A percentile compares a stretch with the other conserved stretches of the same genome.
Conservation (phyloP, 1,284 basidiomycete species). For the Quambalaria eucalypti region DNA sequence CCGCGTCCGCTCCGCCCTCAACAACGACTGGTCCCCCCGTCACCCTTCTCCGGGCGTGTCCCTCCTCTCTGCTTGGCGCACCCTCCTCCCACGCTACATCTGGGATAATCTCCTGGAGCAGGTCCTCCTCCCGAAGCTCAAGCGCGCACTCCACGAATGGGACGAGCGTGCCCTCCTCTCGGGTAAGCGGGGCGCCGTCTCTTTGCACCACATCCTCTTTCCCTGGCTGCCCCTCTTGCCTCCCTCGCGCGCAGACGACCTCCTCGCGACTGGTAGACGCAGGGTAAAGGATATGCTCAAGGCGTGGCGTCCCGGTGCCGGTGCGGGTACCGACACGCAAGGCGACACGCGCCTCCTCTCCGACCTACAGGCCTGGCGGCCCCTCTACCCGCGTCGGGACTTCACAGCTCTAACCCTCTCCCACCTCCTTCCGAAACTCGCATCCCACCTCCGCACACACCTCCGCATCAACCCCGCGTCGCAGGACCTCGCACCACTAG, state of each 20-base stretch:
- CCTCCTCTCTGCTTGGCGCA: conserved; percentile 78
- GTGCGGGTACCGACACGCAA: too few relatives aligned
- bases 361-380: conserved; percentile 22
- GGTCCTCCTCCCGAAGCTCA: conserved; percentile 82
- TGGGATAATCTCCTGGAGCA: conserved; percentile 92
- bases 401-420: conserved; percentile 88
- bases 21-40: conserved; percentile 77
- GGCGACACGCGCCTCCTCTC: conserved; percentile 8
- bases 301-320: conserved; percentile 54
- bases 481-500: conserved; percentile 64
- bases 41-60: conserved; percentile 66
- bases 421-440: conserved; percentile 80
- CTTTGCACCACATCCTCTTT: conserved; percentile 72
- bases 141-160: conserved; percentile 72
- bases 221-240: conserved; percentile 76
- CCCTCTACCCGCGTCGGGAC: conserved; percentile 50
- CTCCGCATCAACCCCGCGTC: conserved; percentile 78
- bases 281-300: conserved; percentile 72
- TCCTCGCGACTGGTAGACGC: conserved; percentile 74
- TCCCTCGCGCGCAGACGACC: conserved; percentile 58
- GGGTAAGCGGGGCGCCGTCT: conserved; percentile 16
- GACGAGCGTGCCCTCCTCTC: conserved; percentile 15
- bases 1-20: conserved; percentile 66
- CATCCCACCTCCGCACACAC: conserved; percentile 66
- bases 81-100: conserved; percentile 78